These are phyloP conservation scores for Stylosanthes scabra DNA, from an alignment of 331 rosid species.

Conservation along the genomic window DNA sequence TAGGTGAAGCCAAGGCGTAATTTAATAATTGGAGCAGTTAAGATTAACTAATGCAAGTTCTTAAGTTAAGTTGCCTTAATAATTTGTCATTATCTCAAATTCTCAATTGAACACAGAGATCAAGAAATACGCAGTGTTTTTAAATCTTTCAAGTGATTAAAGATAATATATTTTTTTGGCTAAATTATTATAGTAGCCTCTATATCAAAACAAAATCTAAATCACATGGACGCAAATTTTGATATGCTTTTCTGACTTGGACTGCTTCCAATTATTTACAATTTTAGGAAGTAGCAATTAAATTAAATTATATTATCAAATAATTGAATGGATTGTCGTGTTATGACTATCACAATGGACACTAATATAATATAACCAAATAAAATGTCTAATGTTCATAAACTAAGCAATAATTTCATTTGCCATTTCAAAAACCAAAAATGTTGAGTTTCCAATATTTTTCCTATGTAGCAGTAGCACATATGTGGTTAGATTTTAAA, in stretches of 20 bases:
- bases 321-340: not conserved
- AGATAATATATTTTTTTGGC: constrained; percentile 24
- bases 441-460: constrained; percentile 44
- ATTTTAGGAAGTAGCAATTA: constrained; percentile 11
- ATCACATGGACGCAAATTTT: constrained; percentile 33
- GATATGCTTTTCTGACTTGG: constrained; percentile 38
- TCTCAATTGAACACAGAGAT: constrained; percentile 21
- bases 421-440: constrained; percentile 57
- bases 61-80: constrained; percentile 8
- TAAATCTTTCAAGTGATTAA: constrained; percentile 23
- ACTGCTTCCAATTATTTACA: constrained; percentile 31
- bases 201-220: not conserved
- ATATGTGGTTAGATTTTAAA: constrained; percentile 47
- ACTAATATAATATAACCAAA: not conserved
- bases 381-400: not conserved
- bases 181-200: constrained; percentile 20
- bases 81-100: constrained; percentile 19
- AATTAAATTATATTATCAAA: not conserved
- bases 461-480: constrained; percentile 48
- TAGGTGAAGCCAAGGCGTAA: not conserved
- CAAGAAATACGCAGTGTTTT: constrained; percentile 14
- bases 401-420: constrained; percentile 21
- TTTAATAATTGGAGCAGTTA: constrained; percentile 20
- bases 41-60: constrained; percentile 12
- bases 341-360: constrained; percentile 10